Evolutionary conservation across 257 asterid genomes (phyloP).

Genomic region (Jacaranda copaia): DNA sequence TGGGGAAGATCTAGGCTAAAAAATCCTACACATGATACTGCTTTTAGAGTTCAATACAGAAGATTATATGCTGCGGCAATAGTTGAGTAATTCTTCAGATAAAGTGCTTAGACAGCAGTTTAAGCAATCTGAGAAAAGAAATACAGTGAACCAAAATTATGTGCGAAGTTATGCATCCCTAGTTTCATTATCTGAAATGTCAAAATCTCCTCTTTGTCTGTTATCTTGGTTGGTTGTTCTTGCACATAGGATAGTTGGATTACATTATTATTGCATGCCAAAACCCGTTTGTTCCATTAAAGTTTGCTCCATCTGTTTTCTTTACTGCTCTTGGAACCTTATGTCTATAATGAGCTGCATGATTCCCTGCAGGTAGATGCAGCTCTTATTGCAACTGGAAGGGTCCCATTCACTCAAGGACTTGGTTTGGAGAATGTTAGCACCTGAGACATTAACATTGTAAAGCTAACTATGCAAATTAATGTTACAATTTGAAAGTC

Average conservation of each 20-base stretch:
- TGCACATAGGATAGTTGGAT: conserved; percentile 27
- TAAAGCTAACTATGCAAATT: conserved; percentile 24
- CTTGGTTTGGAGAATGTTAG: conserved; percentile 96
- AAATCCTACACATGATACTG: conserved; percentile 29
- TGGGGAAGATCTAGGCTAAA: conserved; percentile 31
- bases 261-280: conserved; percentile 21
- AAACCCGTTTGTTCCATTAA: conserved; percentile 19
- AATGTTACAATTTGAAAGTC: conserved; percentile 23
- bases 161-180: conserved; percentile 22
- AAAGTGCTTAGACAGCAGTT: background rate
- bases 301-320: conserved; percentile 28
- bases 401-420: conserved; percentile 96
- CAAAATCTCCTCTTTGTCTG: conserved; percentile 1
- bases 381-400: conserved; percentile 97
- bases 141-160: conserved; percentile 10
- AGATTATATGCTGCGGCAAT: conserved; percentile 20
- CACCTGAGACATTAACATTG: conserved; percentile 28
- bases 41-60: conserved; percentile 24
- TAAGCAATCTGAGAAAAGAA: conserved; percentile 27
- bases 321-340: conserved; percentile 16
- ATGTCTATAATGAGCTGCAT: conserved; percentile 32
- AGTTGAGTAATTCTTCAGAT: conserved; percentile 20
- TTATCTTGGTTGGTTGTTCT: conserved; percentile 28
- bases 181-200: conserved; percentile 12
- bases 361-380: conserved; percentile 86